Evolutionary conservation across 2,329 filamentous ascomycete species (phyloP).

Genomic region (Cercospora nicotianae): DNA sequence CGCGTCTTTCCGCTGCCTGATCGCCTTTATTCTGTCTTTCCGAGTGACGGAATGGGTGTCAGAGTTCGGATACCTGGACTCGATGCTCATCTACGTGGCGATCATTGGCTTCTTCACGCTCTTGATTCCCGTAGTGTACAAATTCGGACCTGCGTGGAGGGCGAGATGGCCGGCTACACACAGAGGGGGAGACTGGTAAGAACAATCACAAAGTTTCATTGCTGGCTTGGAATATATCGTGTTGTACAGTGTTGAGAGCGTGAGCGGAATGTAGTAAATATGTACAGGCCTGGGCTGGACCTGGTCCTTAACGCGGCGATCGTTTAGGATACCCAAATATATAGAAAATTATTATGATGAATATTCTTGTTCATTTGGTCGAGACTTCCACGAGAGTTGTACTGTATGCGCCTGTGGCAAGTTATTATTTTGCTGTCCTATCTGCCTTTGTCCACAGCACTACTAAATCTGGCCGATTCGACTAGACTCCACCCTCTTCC

Average conservation of each 20-base stretch:
- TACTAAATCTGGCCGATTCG: not conserved
- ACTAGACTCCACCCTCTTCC: not conserved
- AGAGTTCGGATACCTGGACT: slow-evolving; percentile 32
- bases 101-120: slow-evolving; percentile 31
- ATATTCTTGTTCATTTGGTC: not conserved
- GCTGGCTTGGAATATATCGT: not conserved
- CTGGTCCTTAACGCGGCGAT: not conserved
- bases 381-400: not conserved
- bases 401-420: not conserved
- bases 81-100: slow-evolving; percentile 35
- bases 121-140: slow-evolving; percentile 33
- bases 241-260: slow-evolving; percentile 1
- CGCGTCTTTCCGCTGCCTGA: slow-evolving; percentile 35
- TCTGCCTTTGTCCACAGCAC: not conserved
- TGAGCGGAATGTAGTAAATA: not conserved
- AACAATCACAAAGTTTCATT: not conserved
- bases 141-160: slow-evolving; percentile 27
- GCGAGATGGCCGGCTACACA: slow-evolving; percentile 28
- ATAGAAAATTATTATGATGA: slow-evolving; percentile 2
- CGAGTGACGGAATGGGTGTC: slow-evolving; percentile 34
- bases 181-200: slow-evolving; percentile 15
- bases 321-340: not conserved
- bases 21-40: slow-evolving; percentile 36
- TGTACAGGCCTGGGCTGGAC: not conserved
- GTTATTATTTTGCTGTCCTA: not conserved